Evolutionary conservation across 164 flowering plant species (phyloP), one percentile per base, ranked within the genome.

Genomic region (Vitis amurensis): DNA sequence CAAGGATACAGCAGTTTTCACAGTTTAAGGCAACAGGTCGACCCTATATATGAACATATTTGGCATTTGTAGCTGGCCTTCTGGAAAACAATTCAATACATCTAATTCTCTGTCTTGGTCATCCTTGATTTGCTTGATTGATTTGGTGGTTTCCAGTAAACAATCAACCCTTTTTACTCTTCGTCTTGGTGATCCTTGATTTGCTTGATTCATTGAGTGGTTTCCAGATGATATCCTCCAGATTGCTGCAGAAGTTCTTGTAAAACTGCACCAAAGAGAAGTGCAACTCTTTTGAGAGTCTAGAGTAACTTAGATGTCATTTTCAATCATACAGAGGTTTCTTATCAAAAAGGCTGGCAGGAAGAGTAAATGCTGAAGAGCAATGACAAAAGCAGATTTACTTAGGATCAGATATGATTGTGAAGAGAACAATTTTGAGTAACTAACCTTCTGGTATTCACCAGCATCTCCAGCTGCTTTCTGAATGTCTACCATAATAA

Each of bases 141-240:
- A 37, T 37, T 37, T 37, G 44, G 44, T 37, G 44, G 44, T 37
- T 3, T 37, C 44, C 44, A 37, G 44, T 37, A 37, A n/a, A 37
- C 75, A 61, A 77, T 85, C 83, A 87, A 56, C 90, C 84, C 66
- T 64, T 82, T 72, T 79, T 86, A 63, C 85, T 83, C 70, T 75
- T 83, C 0, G 77, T 73, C 76, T 81, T 92, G 65, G 80, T 65
- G 30, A 78, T 72, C 76, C 85, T 81, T 31, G 89, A 77, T 74
- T 79, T 87, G 79, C 78, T 67, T 4, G 82, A 70, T 72, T 88
- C 98, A 44, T 65, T 68, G 2, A 86, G 85, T 61, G 91, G 92
- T 62, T 84, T 89, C 99, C 99, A 95, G 47, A 92, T 89, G 69
- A 92, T 89, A 69, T 95, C 99, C 3, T 95, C 97, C 37, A 95